These are phyloP conservation scores for Hibiscus syriacus DNA, from an alignment of 345 rosid genomes.

Conservation along the genomic window DNA sequence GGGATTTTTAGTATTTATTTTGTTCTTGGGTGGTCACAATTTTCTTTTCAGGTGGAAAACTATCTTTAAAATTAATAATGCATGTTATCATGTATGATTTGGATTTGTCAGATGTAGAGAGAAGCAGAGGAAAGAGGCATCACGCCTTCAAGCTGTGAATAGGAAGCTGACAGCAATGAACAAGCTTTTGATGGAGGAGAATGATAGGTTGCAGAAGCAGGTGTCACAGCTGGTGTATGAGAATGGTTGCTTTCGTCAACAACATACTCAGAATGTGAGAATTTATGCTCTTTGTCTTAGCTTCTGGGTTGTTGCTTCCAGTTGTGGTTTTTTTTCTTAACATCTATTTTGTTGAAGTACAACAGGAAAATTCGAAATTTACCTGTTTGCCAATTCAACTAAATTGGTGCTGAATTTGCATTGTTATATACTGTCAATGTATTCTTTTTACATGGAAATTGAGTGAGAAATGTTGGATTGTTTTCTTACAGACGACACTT, in stretches of 20 bases:
- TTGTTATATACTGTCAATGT: not conserved
- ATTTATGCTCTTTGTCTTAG: conserved; percentile 3
- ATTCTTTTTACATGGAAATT: conserved; percentile 7
- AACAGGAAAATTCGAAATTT: not conserved
- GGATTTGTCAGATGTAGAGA: conserved; percentile 75
- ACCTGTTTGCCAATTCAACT: not conserved
- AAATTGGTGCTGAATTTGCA: not conserved
- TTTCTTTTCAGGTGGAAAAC: not conserved
- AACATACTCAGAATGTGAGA: conserved; percentile 80
- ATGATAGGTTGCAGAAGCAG: conserved; percentile 99
- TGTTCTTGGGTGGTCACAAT: not conserved
- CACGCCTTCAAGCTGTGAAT: conserved; percentile 96
- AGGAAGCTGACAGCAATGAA: conserved; percentile 95
- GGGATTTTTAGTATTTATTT: not conserved
- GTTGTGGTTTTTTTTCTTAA: not conserved
- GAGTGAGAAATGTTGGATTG: conserved; percentile 3
- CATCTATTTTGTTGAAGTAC: not conserved
- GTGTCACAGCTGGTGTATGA: conserved; percentile 97
- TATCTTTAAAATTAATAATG: not conserved
- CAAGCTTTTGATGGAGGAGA: conserved; percentile 99
- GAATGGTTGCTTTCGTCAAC: conserved; percentile 96
- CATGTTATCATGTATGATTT: conserved; percentile 1
- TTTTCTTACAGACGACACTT: conserved; percentile 61
- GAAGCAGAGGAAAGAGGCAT: conserved; percentile 99
- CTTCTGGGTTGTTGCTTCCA: not conserved